phyloP scores from a whole-genome alignment of 176 grass and related monocot species.

The Stipa capillata region DNA sequence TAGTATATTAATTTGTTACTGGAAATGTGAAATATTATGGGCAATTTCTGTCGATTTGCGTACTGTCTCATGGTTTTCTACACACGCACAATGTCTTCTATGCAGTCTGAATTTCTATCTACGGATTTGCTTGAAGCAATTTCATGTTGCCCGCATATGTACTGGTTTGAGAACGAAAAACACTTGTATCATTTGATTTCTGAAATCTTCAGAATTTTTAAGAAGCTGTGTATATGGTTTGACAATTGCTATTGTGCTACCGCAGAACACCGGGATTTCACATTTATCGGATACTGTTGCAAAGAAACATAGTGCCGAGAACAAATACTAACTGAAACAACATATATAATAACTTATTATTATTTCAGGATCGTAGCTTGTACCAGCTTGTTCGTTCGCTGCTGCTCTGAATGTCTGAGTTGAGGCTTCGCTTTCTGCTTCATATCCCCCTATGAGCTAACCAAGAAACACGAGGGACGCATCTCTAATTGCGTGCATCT shows the following conservation, averaged over 20 bases:
- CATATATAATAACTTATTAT: not conserved
- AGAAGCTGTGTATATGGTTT: too few species aligned
- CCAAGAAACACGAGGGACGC: not conserved
- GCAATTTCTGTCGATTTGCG: not conserved
- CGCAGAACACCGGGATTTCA: not conserved
- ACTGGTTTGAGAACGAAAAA: not conserved
- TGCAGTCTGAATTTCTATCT: not conserved
- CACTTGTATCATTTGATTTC: not conserved
- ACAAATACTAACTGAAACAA: not conserved
- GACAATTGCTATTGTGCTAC: not conserved
- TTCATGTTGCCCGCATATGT: not conserved
- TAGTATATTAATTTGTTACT: not conserved
- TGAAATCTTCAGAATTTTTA: not conserved
- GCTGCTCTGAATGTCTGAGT: not conserved
- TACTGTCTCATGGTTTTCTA: not conserved
- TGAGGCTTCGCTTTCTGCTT: not conserved
- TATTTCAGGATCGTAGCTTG: not conserved
- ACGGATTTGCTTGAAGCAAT: not conserved
- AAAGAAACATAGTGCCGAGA: too few species aligned
- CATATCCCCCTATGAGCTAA: not conserved
- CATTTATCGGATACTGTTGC: too few species aligned
- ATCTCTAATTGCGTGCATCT: constrained; percentile 1
- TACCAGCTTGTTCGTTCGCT: not conserved
- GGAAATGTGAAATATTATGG: not conserved
- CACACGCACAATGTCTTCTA: not conserved